A percentile compares a stretch with the other conserved stretches of the same genome.
These are phyloP conservation scores for Diplodia sapinea DNA, from an alignment of 2,329 filamentous ascomycete genomes.

Conservation along the genomic window DNA sequence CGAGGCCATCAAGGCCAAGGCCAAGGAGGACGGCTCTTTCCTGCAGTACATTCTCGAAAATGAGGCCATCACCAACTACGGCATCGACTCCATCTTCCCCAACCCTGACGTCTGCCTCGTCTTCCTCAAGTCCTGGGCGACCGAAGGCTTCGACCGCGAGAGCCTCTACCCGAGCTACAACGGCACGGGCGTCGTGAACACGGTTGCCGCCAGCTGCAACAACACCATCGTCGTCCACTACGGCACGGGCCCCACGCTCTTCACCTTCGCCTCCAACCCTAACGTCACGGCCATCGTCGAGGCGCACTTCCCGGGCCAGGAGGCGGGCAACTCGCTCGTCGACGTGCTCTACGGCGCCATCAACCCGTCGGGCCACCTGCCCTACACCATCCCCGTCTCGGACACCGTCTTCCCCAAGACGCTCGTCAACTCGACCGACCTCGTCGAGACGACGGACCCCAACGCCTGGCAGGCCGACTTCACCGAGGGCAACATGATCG, in stretches of 20 bases:
- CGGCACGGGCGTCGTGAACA: slow-evolving; percentile 34
- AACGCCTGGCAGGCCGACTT: slow-evolving; percentile 57
- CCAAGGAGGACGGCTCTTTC: slow-evolving; percentile 23
- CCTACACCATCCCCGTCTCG: slow-evolving; percentile 47
- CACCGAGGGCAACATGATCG: slow-evolving; percentile 59
- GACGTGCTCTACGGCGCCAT: slow-evolving; percentile 49
- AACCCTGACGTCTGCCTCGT: slow-evolving; percentile 58
- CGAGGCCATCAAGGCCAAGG: slow-evolving; percentile 48
- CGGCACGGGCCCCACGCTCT: slow-evolving; percentile 50
- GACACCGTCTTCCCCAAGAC: slow-evolving; percentile 40
- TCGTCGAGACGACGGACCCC: slow-evolving; percentile 43
- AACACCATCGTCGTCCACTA: slow-evolving; percentile 60
- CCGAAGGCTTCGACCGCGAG: slow-evolving; percentile 52
- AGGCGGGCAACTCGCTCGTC: slow-evolving; percentile 49
- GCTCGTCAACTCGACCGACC: slow-evolving; percentile 46
- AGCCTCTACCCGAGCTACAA: slow-evolving; percentile 52
- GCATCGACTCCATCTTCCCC: slow-evolving; percentile 36
- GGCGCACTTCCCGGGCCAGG: slow-evolving; percentile 51
- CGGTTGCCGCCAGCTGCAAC: slow-evolving; percentile 53
- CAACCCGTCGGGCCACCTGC: slow-evolving; percentile 49
- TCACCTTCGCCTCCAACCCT: slow-evolving; percentile 49
- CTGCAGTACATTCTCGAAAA: slow-evolving; percentile 29
- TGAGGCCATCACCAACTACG: slow-evolving; percentile 14
- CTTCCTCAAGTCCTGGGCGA: slow-evolving; percentile 63
- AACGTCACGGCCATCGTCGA: slow-evolving; percentile 48